These are phyloP conservation scores for Moesziomyces sp. DNA, from an alignment of 1,284 basidiomycete species.

Conservation along the genomic window DNA sequence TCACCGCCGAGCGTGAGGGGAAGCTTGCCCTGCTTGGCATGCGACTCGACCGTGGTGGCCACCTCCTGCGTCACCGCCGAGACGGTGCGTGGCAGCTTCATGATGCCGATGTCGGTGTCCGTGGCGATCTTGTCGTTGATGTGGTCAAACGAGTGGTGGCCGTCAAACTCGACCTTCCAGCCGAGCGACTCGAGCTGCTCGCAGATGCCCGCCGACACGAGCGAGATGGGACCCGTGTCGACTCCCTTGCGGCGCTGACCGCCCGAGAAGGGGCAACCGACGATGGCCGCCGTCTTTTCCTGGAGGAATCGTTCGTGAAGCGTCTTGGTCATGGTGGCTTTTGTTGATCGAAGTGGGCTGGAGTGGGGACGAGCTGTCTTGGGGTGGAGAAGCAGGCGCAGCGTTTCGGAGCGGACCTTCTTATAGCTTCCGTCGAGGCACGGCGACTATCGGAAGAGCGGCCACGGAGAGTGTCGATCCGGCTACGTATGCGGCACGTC, in stretches of 20 bases:
- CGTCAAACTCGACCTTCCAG: conserved; percentile 88
- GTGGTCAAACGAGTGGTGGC: conserved; percentile 87
- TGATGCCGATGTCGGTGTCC: conserved; percentile 57
- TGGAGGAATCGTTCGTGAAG: conserved; percentile 48
- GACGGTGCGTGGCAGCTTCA: conserved; percentile 61
- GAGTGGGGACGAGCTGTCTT: not conserved
- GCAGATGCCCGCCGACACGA: conserved; percentile 59
- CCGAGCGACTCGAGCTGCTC: conserved; percentile 73
- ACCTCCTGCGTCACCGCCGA: conserved; percentile 81
- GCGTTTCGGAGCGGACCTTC: not conserved
- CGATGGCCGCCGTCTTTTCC: conserved; percentile 56
- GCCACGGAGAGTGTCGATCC: conserved; percentile 15
- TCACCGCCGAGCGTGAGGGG: conserved; percentile 96
- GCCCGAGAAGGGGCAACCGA: conserved; percentile 65
- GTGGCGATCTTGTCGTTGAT: conserved; percentile 70
- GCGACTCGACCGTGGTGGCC: conserved; percentile 78
- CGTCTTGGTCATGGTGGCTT: conserved; percentile 28
- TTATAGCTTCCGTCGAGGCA: conserved; percentile 1
- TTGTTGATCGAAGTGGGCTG: not conserved
- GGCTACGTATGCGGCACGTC: not conserved
- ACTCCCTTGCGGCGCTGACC: conserved; percentile 64
- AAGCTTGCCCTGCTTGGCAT: conserved; percentile 81
- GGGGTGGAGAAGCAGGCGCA: not conserved
- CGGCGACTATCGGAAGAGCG: not conserved
- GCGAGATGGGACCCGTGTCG: conserved; percentile 61